Conservation (phyloP, 2,329 filamentous ascomycete species). For the Talaromyces sp. region DNA sequence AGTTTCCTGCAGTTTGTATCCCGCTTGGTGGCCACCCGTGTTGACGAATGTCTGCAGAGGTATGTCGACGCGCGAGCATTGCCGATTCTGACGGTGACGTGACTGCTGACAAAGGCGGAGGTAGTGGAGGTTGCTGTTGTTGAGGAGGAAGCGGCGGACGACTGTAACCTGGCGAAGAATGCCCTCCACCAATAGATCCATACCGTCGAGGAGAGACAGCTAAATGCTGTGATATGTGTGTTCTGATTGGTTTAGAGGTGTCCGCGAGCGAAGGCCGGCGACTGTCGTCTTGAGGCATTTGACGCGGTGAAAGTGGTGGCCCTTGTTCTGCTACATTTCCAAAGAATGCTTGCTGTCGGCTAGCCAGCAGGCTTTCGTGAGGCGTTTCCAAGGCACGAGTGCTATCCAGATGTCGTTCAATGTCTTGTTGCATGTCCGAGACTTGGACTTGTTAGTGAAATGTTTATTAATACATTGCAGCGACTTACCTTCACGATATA, state of each 20-base stretch:
- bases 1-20: constrained; percentile 61
- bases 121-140: constrained; percentile 62
- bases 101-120: constrained; percentile 58
- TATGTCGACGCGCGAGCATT: constrained; percentile 73
- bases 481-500: constrained; percentile 73
- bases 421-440: constrained; percentile 59
- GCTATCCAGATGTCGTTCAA: constrained; percentile 59
- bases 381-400: constrained; percentile 56
- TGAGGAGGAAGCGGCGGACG: constrained; percentile 67
- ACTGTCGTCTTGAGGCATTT: constrained; percentile 79
- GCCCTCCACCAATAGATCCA: constrained; percentile 73
- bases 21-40: constrained; percentile 66
- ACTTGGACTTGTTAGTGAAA: constrained; percentile 33
- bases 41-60: constrained; percentile 89
- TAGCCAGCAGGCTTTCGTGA: constrained; percentile 63
- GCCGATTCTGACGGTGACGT: constrained; percentile 60
- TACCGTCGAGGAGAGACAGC: constrained; percentile 76
- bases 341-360: constrained; percentile 65
- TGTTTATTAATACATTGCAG: background rate
- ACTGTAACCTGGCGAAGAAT: constrained; percentile 69
- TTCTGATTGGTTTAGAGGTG: constrained; percentile 62
- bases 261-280: constrained; percentile 67
- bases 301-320: constrained; percentile 78
- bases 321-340: constrained; percentile 62
- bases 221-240: constrained; percentile 76